phyloP scores from a whole-genome alignment of 2,329 filamentous ascomycete species.

The Colletotrichum sansevieriae region DNA sequence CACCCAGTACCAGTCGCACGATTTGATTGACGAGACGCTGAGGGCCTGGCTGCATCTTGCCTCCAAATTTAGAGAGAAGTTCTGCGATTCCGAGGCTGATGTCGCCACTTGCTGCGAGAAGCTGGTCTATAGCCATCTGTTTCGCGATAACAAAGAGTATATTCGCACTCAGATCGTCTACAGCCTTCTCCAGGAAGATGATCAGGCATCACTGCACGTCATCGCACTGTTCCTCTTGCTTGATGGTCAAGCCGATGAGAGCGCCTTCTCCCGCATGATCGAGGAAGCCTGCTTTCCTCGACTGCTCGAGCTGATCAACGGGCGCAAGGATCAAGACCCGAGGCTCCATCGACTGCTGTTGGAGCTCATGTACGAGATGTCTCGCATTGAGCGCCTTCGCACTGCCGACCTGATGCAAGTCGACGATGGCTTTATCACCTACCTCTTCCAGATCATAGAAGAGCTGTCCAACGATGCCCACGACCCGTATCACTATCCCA shows the following conservation, averaged over 20 bases:
- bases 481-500: conserved; percentile 95
- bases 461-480: conserved; percentile 86
- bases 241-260: conserved; percentile 84
- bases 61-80: conserved; percentile 80
- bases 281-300: conserved; percentile 86
- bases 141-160: conserved; percentile 82
- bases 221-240: conserved; percentile 88
- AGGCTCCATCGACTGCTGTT: conserved; percentile 84
- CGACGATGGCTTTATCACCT: conserved; percentile 84
- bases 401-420: conserved; percentile 82
- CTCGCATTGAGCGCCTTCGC: conserved; percentile 85
- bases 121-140: conserved; percentile 82
- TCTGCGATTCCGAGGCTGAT: conserved; percentile 82
- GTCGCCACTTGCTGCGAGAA: conserved; percentile 83
- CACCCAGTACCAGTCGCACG: conserved; percentile 63
- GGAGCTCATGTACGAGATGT: conserved; percentile 96
- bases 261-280: conserved; percentile 88
- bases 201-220: conserved; percentile 81
- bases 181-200: conserved; percentile 91
- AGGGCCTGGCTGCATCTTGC: conserved; percentile 87
- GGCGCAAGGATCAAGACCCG: conserved; percentile 73
- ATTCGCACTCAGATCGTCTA: conserved; percentile 94
- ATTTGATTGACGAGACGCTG: conserved; percentile 83
- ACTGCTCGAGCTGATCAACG: conserved; percentile 84
- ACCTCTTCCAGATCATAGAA: conserved; percentile 90